These are phyloP conservation scores for Physcomitrium patens DNA, from an alignment of 225 moss, liverwort and hornwort genomes.

Conservation along the genomic window DNA sequence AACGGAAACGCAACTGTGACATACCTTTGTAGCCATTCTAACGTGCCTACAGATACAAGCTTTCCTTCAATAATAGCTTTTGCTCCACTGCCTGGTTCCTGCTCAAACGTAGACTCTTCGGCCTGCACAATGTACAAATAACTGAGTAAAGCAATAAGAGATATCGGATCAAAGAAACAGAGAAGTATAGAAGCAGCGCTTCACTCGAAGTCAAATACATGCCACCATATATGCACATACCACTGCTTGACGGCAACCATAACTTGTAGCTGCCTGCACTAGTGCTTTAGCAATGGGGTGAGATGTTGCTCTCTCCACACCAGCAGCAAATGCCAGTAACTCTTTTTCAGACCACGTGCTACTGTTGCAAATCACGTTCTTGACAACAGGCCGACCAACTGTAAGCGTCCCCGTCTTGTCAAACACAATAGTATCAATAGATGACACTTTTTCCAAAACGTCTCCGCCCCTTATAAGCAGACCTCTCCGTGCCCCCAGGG, in stretches of 20 bases:
- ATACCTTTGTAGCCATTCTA: slow-evolving; percentile 93
- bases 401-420: slow-evolving; percentile 99
- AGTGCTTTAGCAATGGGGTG: slow-evolving; percentile 95
- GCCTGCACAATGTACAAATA: slow-evolving; percentile 49
- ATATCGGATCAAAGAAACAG: not conserved
- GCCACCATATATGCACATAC: slow-evolving; percentile 44
- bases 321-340: slow-evolving; percentile 87
- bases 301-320: slow-evolving; percentile 88
- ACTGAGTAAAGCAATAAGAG: not conserved
- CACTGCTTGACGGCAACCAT: slow-evolving; percentile 70
- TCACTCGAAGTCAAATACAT: not conserved
- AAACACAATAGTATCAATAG: slow-evolving; percentile 82
- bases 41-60: slow-evolving; percentile 83
- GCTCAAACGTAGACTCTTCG: slow-evolving; percentile 90
- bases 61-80: slow-evolving; percentile 91
- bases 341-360: slow-evolving; percentile 66
- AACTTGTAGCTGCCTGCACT: slow-evolving; percentile 78
- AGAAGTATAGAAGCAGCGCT: not conserved
- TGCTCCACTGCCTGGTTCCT: slow-evolving; percentile 99
- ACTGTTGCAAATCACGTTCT: slow-evolving; percentile 61
- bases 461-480: slow-evolving; percentile 97
- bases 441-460: slow-evolving; percentile 86
- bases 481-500: slow-evolving; percentile 93
- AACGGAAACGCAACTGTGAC: slow-evolving; percentile 22
- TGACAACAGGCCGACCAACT: slow-evolving; percentile 83